A percentile compares a stretch with the other conserved stretches of the same genome.
Evolutionary conservation across 768 basidiomycete genomes (phyloP).

Genomic region (Strobilomyces dryophilus): DNA sequence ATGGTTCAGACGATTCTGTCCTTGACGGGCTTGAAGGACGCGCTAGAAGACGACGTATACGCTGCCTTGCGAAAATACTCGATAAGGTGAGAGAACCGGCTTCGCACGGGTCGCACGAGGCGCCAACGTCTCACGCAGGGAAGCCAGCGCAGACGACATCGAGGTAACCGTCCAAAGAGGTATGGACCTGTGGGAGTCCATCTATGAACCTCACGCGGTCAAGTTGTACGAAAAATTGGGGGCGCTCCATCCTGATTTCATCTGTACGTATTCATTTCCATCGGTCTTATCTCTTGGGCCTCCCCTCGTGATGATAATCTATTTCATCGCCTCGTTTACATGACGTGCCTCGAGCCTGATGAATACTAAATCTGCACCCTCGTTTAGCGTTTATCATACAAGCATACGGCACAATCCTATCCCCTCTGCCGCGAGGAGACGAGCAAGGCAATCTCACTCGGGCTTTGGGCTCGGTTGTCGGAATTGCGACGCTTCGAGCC

Average conservation of each 20-base stretch:
- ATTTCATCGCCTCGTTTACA: constrained; percentile 27
- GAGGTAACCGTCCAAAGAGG: constrained; percentile 68
- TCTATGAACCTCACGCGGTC: constrained; percentile 85
- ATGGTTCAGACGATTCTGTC: constrained; percentile 74
- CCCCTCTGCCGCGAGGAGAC: constrained; percentile 67
- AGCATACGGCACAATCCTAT: constrained; percentile 73
- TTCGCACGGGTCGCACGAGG: constrained; percentile 20
- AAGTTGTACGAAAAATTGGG: constrained; percentile 86
- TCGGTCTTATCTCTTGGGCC: constrained; percentile 28
- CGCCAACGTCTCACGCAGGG: constrained; percentile 39
- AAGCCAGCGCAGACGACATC: constrained; percentile 58
- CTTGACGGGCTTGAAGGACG: constrained; percentile 70
- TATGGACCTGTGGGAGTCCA: constrained; percentile 72
- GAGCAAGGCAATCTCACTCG: constrained; percentile 85
- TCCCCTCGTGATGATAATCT: constrained; percentile 24
- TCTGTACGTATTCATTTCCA: constrained; percentile 55
- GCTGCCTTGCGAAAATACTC: constrained; percentile 61
- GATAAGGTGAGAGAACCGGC: constrained; percentile 48
- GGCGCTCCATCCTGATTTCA: constrained; percentile 91
- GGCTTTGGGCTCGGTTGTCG: constrained; percentile 78
- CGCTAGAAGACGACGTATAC: constrained; percentile 80
- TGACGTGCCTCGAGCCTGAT: constrained; percentile 33
- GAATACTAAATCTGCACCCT: constrained; percentile 22
- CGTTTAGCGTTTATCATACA: constrained; percentile 80
- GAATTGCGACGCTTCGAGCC: constrained; percentile 79